phyloP scores from a whole-genome alignment of 345 rosid species.

The Lumnitzera littorea region DNA sequence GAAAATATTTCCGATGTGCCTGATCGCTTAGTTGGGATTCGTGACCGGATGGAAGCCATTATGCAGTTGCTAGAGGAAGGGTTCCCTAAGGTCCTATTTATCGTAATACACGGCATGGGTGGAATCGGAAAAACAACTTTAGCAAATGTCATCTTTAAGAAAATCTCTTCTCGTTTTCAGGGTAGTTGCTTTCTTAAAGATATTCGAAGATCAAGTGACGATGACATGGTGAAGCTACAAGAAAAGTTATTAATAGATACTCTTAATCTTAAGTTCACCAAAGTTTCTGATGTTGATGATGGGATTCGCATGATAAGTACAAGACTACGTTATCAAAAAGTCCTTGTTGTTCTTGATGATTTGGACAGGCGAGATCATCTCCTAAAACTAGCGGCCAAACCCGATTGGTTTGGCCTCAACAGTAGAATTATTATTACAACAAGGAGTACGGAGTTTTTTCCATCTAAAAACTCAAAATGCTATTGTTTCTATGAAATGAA shows the following conservation, averaged over 20 bases:
- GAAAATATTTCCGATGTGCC: too few species aligned
- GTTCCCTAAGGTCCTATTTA: too few species aligned
- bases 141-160: not conserved
- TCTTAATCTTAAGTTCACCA: not conserved
- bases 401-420: not conserved
- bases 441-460: not conserved
- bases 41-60: too few species aligned
- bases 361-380: too few species aligned
- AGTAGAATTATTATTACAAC: not conserved
- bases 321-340: not conserved
- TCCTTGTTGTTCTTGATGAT: not conserved
- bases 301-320: not conserved
- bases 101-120: not conserved
- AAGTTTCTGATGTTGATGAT: not conserved
- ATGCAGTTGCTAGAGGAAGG: too few species aligned
- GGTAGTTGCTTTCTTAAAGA: not conserved
- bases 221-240: not conserved
- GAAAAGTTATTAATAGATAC: not conserved
- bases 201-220: not conserved
- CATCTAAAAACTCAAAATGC: fast-evolving
- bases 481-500: too few species aligned
- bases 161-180: not conserved
- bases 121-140: too few species aligned
- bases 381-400: too few species aligned
- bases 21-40: too few species aligned